Evolutionary conservation across 805 yeast genomes (phyloP).

Genomic region (Kodamaea nitidulidarum): DNA sequence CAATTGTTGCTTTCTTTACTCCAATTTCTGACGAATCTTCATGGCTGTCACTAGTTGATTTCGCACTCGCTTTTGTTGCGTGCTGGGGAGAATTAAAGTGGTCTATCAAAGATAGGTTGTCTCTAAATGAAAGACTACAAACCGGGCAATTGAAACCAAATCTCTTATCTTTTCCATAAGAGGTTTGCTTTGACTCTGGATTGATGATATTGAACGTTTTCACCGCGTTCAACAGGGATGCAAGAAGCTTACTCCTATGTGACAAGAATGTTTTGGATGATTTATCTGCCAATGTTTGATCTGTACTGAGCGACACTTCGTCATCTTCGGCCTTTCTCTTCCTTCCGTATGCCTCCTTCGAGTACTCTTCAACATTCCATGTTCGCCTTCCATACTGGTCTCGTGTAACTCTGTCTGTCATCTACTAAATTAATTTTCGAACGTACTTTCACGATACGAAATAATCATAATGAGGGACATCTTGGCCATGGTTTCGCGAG

Average conservation of each 20-base stretch:
- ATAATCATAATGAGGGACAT: no score
- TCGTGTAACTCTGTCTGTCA: conserved; percentile 20
- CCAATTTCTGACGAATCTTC: conserved; percentile 29
- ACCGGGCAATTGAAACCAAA: conserved; percentile 83
- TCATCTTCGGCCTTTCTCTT: conserved; percentile 12
- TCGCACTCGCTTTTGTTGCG: conserved; percentile 31
- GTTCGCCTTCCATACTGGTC: conserved; percentile 61
- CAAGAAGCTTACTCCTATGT: conserved; percentile 31
- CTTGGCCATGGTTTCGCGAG: background rate
- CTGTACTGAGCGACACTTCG: conserved; percentile 3
- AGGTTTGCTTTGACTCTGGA: conserved; percentile 15
- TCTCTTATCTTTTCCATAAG: conserved; percentile 45
- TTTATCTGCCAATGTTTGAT: conserved; percentile 9
- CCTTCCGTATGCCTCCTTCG: conserved; percentile 38
- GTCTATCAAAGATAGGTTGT: conserved; percentile 74
- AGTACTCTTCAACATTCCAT: conserved; percentile 71
- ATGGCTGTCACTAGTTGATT: conserved; percentile 12
- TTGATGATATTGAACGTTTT: conserved; percentile 32
- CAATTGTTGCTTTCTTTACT: conserved; percentile 30
- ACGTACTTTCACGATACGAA: no score
- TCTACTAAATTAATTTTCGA: background rate
- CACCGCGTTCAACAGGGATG: conserved; percentile 30
- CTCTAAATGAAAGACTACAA: conserved; percentile 79
- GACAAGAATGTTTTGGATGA: conserved; percentile 19
- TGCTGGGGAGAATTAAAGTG: conserved; percentile 80